Percentiles rank a stretch among this genome's conserved stretches.
These are phyloP conservation scores for Cercospora sp. DNA, from an alignment of 2,329 filamentous ascomycete species.

Conservation along the genomic window DNA sequence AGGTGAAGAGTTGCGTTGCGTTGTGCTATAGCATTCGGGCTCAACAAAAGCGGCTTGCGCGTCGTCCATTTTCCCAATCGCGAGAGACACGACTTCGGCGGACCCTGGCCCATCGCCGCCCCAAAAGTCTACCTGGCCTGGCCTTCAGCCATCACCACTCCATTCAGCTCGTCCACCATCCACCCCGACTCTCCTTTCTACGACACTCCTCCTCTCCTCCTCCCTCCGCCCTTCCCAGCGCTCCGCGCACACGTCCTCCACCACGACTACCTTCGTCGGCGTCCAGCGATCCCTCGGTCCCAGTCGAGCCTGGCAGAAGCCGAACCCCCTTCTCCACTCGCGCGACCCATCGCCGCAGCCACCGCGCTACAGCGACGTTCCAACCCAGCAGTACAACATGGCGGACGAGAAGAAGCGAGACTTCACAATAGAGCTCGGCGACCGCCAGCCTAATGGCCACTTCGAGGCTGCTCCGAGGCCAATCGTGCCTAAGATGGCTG, in stretches of 20 bases:
- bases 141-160: not conserved
- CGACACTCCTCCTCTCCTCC: not conserved
- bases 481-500: constrained; percentile 51
- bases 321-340: constrained; percentile 28
- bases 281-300: constrained; percentile 32
- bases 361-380: constrained; percentile 12
- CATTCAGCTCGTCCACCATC: not conserved
- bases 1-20: not conserved
- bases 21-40: not conserved
- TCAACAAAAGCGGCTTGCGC: not conserved
- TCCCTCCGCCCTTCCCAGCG: constrained; percentile 3
- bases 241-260: constrained; percentile 26
- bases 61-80: not conserved
- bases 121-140: not conserved
- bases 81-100: not conserved
- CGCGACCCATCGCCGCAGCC: constrained; percentile 6
- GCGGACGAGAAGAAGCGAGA: constrained; percentile 87
- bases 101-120: not conserved
- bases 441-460: constrained; percentile 54
- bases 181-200: not conserved
- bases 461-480: constrained; percentile 40
- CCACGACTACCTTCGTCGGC: constrained; percentile 38
- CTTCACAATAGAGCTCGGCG: constrained; percentile 69
- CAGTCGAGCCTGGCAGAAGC: constrained; percentile 26
- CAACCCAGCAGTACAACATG: constrained; percentile 54